These are phyloP conservation scores for Craspedostauros australis DNA, from an alignment of 108 stramenopile genomes.

Conservation along the genomic window DNA sequence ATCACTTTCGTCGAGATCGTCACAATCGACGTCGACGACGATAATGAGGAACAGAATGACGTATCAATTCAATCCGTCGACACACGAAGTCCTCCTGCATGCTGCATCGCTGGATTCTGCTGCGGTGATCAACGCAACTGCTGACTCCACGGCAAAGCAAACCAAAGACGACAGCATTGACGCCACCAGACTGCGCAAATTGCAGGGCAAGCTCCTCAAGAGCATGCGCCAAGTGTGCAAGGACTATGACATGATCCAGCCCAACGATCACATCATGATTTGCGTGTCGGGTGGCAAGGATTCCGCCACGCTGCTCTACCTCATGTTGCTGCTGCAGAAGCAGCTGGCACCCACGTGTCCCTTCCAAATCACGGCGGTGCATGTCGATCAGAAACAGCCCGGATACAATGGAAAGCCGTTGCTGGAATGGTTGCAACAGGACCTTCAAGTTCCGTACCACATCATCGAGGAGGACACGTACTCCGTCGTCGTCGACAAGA, in stretches of 20 bases:
- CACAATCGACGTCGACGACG: no score
- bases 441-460: slow-evolving; percentile 12
- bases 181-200: no score
- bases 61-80: no score
- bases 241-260: slow-evolving; percentile 41
- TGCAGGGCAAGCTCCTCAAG: slow-evolving; percentile 29
- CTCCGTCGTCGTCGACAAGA: slow-evolving; percentile 42
- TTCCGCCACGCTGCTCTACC: slow-evolving; percentile 31
- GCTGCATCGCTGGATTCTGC: no score
- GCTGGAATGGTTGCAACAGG: slow-evolving; percentile 28
- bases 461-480: slow-evolving; percentile 46
- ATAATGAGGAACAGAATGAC: no score
- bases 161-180: no score
- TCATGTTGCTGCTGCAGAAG: slow-evolving; percentile 25
- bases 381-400: slow-evolving; percentile 54
- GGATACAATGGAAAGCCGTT: slow-evolving; percentile 39
- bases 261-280: slow-evolving; percentile 43
- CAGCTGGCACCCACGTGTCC: slow-evolving; percentile 10
- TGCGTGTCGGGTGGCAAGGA: slow-evolving; percentile 45
- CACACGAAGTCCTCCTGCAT: no score
- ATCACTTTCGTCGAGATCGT: no score
- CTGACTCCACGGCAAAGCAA: no score
- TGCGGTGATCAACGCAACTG: no score
- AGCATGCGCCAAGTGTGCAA: slow-evolving; percentile 19
- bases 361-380: slow-evolving; percentile 39